Percentiles rank a stretch among this genome's conserved stretches.
phyloP scores from a whole-genome alignment of 257 asterid genomes.

The Gynochthodes officinalis region DNA sequence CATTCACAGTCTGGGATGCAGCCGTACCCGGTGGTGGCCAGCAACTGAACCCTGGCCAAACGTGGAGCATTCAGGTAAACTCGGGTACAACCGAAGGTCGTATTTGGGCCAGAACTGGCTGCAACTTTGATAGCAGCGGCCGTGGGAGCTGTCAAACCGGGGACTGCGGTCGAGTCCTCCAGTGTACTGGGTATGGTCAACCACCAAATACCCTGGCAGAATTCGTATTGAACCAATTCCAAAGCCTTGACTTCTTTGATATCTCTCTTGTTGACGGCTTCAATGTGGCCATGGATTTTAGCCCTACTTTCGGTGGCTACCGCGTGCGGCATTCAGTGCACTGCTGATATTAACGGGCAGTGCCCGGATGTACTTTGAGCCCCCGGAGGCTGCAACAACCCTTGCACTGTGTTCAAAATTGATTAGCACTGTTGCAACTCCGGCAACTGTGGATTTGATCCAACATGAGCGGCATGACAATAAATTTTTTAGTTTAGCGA shows the following conservation, averaged over 20 bases:
- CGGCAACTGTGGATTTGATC: conserved; percentile 55
- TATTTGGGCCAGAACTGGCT: conserved; percentile 37
- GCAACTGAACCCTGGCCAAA: conserved; percentile 22
- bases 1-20: conserved; percentile 37
- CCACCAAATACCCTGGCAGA: conserved; percentile 66
- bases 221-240: conserved; percentile 38
- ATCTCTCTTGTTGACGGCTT: conserved; percentile 65
- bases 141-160: conserved; percentile 33
- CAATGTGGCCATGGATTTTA: conserved; percentile 44
- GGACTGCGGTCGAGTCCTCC: conserved; percentile 33
- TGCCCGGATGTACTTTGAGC: conserved; percentile 50
- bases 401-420: conserved; percentile 63
- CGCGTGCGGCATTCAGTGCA: conserved; percentile 43
- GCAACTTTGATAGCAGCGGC: conserved; percentile 27
- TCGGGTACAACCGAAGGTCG: conserved; percentile 26
- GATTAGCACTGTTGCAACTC: conserved; percentile 66
- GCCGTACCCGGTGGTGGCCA: conserved; percentile 34
- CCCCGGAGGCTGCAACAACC: conserved; percentile 77
- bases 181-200: conserved; percentile 40
- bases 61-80: conserved; percentile 18
- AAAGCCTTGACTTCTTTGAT: conserved; percentile 48
- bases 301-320: conserved; percentile 8
- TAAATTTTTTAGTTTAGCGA: no score
- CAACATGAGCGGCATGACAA: no score
- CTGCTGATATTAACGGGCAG: conserved; percentile 47